Percentiles rank a stretch among this genome's conserved stretches.
Evolutionary conservation across 2,329 filamentous ascomycete genomes (phyloP).

Genomic region (Teratosphaeriaceae sp.): DNA sequence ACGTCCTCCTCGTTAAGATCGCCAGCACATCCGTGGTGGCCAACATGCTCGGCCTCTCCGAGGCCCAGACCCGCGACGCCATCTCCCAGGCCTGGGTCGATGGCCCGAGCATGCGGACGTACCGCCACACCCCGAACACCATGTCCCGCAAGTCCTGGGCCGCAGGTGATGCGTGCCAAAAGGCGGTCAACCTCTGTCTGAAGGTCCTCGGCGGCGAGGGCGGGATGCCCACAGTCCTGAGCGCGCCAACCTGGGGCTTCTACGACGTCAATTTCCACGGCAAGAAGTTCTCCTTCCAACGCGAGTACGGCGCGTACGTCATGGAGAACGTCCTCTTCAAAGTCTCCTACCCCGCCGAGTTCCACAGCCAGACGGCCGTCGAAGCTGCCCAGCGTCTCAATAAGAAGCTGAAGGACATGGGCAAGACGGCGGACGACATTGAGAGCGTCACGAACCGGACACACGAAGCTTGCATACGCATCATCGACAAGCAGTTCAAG

Average conservation of each 20-base stretch:
- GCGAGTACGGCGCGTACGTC: constrained; percentile 94
- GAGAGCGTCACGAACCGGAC: constrained; percentile 90
- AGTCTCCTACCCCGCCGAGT: constrained; percentile 97
- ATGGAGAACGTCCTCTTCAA: constrained; percentile 99
- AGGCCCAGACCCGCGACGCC: constrained; percentile 88
- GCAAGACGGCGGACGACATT: constrained; percentile 91
- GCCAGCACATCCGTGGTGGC: constrained; percentile 90
- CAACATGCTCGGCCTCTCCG: constrained; percentile 84
- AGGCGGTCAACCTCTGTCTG: constrained; percentile 94
- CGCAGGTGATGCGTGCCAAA: constrained; percentile 93
- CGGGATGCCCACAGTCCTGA: constrained; percentile 86
- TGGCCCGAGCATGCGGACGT: constrained; percentile 90
- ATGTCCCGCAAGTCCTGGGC: constrained; percentile 99
- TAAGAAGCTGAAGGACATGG: constrained; percentile 71
- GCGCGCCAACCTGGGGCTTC: constrained; percentile 92
- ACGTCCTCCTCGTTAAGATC: constrained; percentile 97
- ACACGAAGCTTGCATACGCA: constrained; percentile 96
- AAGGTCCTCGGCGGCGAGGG: constrained; percentile 96
- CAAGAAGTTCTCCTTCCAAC: constrained; percentile 93
- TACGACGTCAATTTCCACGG: constrained; percentile 98
- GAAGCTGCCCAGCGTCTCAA: constrained; percentile 88
- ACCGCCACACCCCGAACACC: constrained; percentile 96
- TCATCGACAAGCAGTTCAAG: constrained; percentile 99
- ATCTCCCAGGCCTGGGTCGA: constrained; percentile 98
- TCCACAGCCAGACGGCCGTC: constrained; percentile 97